A percentile compares a stretch with the other conserved stretches of the same genome.
Conservation (phyloP, 139 green algal species). For the Tetraselmis striata region DNA sequence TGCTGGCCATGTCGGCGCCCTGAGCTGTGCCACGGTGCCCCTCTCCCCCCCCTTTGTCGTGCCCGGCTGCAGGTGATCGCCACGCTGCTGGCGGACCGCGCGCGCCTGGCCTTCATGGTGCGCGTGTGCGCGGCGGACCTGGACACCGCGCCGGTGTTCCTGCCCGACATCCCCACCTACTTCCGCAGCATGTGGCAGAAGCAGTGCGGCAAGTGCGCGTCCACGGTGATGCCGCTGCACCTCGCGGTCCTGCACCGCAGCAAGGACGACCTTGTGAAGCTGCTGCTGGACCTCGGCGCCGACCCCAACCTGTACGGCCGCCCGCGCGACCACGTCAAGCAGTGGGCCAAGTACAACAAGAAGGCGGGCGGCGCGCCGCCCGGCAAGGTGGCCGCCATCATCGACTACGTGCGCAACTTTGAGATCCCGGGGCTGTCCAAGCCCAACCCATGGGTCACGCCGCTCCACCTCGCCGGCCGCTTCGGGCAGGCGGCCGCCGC, state of each 20-base stretch:
- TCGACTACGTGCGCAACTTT: slow-evolving; percentile 14
- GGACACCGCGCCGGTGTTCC: slow-evolving; percentile 17
- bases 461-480: slow-evolving; percentile 28
- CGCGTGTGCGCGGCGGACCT: slow-evolving; percentile 11
- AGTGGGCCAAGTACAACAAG: background rate
- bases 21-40: background rate
- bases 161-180: slow-evolving; percentile 32
- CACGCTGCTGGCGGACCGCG: background rate
- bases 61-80: background rate
- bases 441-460: slow-evolving; percentile 24
- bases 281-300: slow-evolving; percentile 28
- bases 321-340: background rate
- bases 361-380: background rate
- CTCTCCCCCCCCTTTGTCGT: background rate
- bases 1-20: too few species aligned
- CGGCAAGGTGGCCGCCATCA: background rate
- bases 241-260: slow-evolving; percentile 12
- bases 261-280: background rate
- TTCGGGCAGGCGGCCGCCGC: slow-evolving; percentile 20
- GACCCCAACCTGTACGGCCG: slow-evolving; percentile 23
- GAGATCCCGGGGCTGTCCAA: slow-evolving; percentile 19
- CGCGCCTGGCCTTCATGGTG: background rate
- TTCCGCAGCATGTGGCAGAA: slow-evolving; percentile 15
- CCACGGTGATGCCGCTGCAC: slow-evolving; percentile 16
- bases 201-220: slow-evolving; percentile 8